phyloP scores from a whole-genome alignment of 306 rosid species.

The Vigna nakashimae region DNA sequence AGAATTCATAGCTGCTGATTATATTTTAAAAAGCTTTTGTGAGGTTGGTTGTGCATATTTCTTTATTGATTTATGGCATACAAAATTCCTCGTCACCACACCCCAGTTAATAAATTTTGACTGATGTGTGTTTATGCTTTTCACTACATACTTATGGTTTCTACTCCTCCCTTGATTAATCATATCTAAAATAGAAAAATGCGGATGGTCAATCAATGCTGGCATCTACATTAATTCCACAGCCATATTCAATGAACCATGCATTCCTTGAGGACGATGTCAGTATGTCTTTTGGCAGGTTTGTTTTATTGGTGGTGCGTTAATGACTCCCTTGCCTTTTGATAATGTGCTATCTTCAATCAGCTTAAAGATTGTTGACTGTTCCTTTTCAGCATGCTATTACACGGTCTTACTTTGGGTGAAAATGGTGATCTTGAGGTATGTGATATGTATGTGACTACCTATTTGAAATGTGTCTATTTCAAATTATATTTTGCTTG shows the following conservation, averaged over 20 bases:
- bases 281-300: conserved; percentile 96
- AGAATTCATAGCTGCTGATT: conserved; percentile 89
- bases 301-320: conserved; percentile 46
- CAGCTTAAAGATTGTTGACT: conserved; percentile 35
- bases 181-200: conserved; percentile 70
- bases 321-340: conserved; percentile 29
- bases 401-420: conserved; percentile 80
- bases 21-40: conserved; percentile 79
- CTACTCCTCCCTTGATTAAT: conserved; percentile 1
- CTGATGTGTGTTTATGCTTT: no score
- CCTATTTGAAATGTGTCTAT: not conserved
- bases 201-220: conserved; percentile 84
- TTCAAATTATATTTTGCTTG: conserved; percentile 9
- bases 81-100: conserved; percentile 4
- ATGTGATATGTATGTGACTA: not conserved
- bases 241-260: conserved; percentile 71
- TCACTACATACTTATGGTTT: no score
- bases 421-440: conserved; percentile 92
- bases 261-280: conserved; percentile 83
- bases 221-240: conserved; percentile 87
- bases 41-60: conserved; percentile 64
- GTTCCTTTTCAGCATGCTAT: conserved; percentile 72
- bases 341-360: conserved; percentile 20
- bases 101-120: not conserved
- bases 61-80: not conserved